These are phyloP conservation scores for Phytophthora pseudosyringae DNA, from an alignment of 352 stramenopile genomes.

Conservation along the genomic window DNA sequence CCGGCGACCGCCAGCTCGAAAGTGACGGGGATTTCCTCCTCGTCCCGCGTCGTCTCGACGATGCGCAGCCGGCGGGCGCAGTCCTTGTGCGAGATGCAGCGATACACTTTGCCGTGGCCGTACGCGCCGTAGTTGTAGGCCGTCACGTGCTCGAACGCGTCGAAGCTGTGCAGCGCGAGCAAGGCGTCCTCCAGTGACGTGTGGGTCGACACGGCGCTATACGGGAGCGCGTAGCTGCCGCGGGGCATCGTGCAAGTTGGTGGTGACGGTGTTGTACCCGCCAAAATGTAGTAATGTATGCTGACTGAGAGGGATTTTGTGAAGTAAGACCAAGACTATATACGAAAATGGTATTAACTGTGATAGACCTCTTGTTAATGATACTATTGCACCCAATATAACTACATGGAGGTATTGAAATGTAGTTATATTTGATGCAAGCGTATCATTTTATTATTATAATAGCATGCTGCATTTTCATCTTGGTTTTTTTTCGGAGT, in stretches of 20 bases:
- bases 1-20: conserved; percentile 22
- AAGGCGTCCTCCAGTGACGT: conserved; percentile 26
- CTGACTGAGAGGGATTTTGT: too few relatives aligned
- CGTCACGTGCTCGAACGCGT: conserved; percentile 24
- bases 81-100: conserved; percentile 30
- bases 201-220: conserved; percentile 25
- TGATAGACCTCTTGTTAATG: too few relatives aligned
- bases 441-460: too few relatives aligned
- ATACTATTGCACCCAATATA: too few relatives aligned
- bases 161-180: conserved; percentile 21
- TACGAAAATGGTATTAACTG: not conserved
- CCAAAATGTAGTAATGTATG: not conserved
- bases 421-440: too few relatives aligned
- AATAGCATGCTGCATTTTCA: too few relatives aligned
- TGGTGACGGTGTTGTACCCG: not conserved
- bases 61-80: conserved; percentile 28
- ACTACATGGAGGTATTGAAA: too few relatives aligned
- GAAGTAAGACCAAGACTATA: too few relatives aligned
- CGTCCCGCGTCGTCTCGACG: conserved; percentile 14
- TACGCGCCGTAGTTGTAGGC: conserved; percentile 38
- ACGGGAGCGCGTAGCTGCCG: not conserved
- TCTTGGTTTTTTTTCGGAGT: too few relatives aligned
- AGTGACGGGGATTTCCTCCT: conserved; percentile 33
- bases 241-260: conserved; percentile 12
- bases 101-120: conserved; percentile 25